Percentiles rank a stretch among this genome's conserved stretches.
Conservation (phyloP, 371 early-diverging fungal genomes). For the Mycotypha africana region DNA sequence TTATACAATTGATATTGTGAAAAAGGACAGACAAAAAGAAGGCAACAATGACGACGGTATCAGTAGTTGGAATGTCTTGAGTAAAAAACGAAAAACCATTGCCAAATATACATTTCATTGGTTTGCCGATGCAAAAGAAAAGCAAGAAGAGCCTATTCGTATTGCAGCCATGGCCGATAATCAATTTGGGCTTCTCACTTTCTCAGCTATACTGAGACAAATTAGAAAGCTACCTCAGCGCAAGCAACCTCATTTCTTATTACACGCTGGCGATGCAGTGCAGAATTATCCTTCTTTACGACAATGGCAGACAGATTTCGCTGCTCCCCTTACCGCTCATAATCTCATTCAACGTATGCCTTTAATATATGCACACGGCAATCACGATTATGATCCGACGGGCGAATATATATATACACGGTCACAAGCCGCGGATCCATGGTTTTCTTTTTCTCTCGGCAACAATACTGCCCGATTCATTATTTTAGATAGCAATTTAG, state of each 20-base stretch:
- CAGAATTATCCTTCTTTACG: conserved; percentile 52
- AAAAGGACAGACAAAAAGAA: neutral
- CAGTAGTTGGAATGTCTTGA: no score
- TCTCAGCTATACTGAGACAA: conserved; percentile 40
- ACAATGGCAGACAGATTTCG: conserved; percentile 74
- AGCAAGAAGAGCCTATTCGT: conserved; percentile 32
- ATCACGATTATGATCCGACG: conserved; percentile 63
- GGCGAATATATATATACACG: conserved; percentile 46
- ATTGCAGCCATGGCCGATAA: conserved; percentile 59
- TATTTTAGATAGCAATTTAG: conserved; percentile 67
- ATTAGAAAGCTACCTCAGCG: conserved; percentile 23
- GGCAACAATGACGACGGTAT: no score
- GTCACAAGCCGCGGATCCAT: conserved; percentile 27
- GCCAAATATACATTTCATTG: conserved; percentile 25
- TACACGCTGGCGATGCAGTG: conserved; percentile 68
- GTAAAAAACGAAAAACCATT: conserved; percentile 14
- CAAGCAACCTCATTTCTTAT: conserved; percentile 38
- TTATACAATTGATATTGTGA: conserved; percentile 1
- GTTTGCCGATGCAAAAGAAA: conserved; percentile 20
- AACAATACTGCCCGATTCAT: conserved; percentile 59
- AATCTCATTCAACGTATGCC: conserved; percentile 56
- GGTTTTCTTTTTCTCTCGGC: conserved; percentile 60
- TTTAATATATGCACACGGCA: conserved; percentile 70
- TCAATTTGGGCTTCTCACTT: conserved; percentile 53
- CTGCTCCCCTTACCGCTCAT: conserved; percentile 54